These are phyloP conservation scores for Guadua angustifolia DNA, from an alignment of 176 grass and related monocot species.

Conservation along the genomic window DNA sequence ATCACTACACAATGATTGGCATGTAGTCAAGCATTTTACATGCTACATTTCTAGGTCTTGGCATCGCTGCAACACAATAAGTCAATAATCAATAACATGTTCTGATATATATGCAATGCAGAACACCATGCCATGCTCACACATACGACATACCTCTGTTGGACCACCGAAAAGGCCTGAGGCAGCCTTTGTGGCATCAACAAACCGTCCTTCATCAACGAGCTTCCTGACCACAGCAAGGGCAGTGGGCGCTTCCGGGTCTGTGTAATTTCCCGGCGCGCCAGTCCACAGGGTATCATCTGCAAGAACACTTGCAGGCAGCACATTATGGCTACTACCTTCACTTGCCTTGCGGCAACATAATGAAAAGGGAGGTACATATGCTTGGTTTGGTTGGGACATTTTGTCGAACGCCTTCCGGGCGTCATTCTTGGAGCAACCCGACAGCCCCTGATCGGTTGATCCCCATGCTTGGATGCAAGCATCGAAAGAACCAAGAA, in stretches of 20 bases:
- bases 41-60: not conserved
- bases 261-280: conserved; percentile 60
- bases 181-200: conserved; percentile 54
- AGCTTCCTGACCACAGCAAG: conserved; percentile 67
- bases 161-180: conserved; percentile 49
- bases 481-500: not conserved
- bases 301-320: conserved; percentile 17
- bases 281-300: conserved; percentile 68
- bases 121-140: not conserved
- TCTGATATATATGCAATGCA: not conserved
- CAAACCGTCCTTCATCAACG: conserved; percentile 55
- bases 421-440: not conserved
- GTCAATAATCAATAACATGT: not conserved
- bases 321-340: not conserved
- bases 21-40: not conserved
- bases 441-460: not conserved
- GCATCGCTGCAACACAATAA: not conserved
- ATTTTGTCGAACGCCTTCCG: conserved; percentile 6
- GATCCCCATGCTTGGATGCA: not conserved
- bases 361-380: not conserved
- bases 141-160: conserved; percentile 50
- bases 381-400: not conserved
- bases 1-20: not conserved
- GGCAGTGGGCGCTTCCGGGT: conserved; percentile 48
- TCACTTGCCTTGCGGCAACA: not conserved